phyloP scores from a whole-genome alignment of 768 basidiomycete species.

The Russula ochroleuca region DNA sequence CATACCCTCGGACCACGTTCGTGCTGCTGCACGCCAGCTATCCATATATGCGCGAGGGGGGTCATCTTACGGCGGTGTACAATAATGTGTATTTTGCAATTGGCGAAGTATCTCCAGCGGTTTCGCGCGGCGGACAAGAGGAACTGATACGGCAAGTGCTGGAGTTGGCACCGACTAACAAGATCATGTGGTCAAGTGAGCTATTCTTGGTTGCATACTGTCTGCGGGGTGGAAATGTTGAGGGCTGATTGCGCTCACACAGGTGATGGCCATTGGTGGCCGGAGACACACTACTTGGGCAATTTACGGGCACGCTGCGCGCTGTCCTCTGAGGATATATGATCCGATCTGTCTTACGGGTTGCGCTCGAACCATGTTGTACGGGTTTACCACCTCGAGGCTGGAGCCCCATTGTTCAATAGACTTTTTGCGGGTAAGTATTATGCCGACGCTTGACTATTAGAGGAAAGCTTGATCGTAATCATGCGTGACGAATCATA shows the following conservation, averaged over 20 bases:
- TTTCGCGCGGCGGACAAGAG: conserved; percentile 61
- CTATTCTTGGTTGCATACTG: conserved; percentile 2
- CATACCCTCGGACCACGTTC: conserved; percentile 54
- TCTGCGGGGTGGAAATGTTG: not conserved
- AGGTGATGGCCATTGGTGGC: conserved; percentile 72
- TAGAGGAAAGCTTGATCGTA: too few species aligned
- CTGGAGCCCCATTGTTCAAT: not conserved
- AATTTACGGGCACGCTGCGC: conserved; percentile 58
- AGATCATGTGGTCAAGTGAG: conserved; percentile 78
- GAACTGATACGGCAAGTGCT: conserved; percentile 56
- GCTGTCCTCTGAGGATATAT: conserved; percentile 43
- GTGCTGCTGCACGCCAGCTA: conserved; percentile 78
- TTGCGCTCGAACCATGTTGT: too few species aligned
- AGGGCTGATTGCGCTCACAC: conserved; percentile 6
- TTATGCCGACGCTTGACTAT: not conserved
- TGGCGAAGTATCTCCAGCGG: conserved; percentile 65
- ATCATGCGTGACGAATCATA: not conserved
- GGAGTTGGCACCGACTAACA: conserved; percentile 71
- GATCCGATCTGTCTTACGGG: not conserved
- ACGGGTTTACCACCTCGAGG: too few species aligned
- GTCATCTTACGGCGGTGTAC: conserved; percentile 68
- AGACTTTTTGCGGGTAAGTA: not conserved
- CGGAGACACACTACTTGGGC: conserved; percentile 70
- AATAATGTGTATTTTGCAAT: conserved; percentile 50
- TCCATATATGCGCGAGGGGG: conserved; percentile 73